Percentiles rank a stretch among this genome's conserved stretches.
These are phyloP conservation scores for Cubamyces lactineus DNA, from an alignment of 768 basidiomycete species.

Conservation along the genomic window DNA sequence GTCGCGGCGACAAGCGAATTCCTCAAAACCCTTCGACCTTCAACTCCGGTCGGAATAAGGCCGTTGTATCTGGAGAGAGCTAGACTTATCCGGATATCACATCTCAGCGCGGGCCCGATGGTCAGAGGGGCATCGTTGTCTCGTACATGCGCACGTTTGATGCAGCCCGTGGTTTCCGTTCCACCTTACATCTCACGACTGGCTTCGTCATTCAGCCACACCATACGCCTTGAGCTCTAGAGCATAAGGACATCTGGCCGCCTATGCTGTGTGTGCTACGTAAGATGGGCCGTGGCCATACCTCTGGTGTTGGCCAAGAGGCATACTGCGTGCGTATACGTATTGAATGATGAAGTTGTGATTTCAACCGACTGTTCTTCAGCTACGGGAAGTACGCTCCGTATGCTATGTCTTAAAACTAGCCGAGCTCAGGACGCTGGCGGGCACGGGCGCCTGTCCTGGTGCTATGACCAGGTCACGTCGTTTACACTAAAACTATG, in stretches of 20 bases:
- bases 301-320: conserved; percentile 41
- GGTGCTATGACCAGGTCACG: too few species aligned
- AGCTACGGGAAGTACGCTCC: conserved; percentile 47
- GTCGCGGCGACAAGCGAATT: too few species aligned
- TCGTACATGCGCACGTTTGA: conserved; percentile 44
- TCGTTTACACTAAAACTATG: too few species aligned
- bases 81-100: too few species aligned
- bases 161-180: background rate
- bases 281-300: conserved; percentile 39
- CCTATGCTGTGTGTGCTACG: conserved; percentile 40
- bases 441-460: too few species aligned
- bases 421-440: too few species aligned
- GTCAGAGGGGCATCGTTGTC: too few species aligned
- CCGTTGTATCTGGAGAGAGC: too few species aligned
- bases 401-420: conserved; percentile 36
- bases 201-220: conserved; percentile 38
- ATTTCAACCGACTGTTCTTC: background rate
- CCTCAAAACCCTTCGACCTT: too few species aligned
- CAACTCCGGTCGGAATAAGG: too few species aligned
- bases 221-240: too few species aligned
- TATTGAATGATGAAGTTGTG: background rate
- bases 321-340: conserved; percentile 38
- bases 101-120: too few species aligned
- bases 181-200: background rate
- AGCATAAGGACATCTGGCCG: conserved; percentile 43